Conservation (phyloP, 2,329 filamentous ascomycete genomes). For the Phialemoniopsis sp. region DNA sequence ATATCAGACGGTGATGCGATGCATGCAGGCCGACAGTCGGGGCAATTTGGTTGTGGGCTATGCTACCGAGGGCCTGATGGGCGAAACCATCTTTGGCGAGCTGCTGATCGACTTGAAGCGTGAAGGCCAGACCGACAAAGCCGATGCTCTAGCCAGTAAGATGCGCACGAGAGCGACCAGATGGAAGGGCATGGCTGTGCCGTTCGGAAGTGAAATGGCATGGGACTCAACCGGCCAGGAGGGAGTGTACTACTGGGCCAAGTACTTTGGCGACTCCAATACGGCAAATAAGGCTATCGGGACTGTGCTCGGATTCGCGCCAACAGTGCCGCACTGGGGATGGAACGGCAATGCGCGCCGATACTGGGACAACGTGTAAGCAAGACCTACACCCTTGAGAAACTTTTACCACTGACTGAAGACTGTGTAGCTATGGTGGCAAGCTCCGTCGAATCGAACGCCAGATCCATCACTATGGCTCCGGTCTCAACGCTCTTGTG, state of each 20-base stretch:
- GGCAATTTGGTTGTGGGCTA: slow-evolving; percentile 26
- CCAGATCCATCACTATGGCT: slow-evolving; percentile 59
- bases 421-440: slow-evolving; percentile 28
- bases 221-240: slow-evolving; percentile 62
- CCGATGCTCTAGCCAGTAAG: slow-evolving; percentile 29
- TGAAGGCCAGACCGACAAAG: slow-evolving; percentile 37
- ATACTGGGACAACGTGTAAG: slow-evolving; percentile 56
- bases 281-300: slow-evolving; percentile 46
- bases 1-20: slow-evolving; percentile 41
- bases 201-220: slow-evolving; percentile 57
- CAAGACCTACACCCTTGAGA: not conserved
- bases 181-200: slow-evolving; percentile 47
- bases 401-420: not conserved
- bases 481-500: slow-evolving; percentile 51
- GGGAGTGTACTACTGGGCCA: slow-evolving; percentile 56
- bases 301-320: slow-evolving; percentile 52
- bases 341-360: slow-evolving; percentile 58
- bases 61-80: slow-evolving; percentile 48
- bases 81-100: slow-evolving; percentile 52
- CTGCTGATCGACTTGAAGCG: slow-evolving; percentile 45
- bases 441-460: slow-evolving; percentile 38
- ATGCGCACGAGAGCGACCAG: slow-evolving; percentile 44
- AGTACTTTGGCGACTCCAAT: slow-evolving; percentile 44
- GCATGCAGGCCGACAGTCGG: slow-evolving; percentile 23
- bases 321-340: slow-evolving; percentile 56